Evolutionary conservation across 495 filamentous ascomycete genomes (phyloP).

Genomic region (Endocarpon pusillum): DNA sequence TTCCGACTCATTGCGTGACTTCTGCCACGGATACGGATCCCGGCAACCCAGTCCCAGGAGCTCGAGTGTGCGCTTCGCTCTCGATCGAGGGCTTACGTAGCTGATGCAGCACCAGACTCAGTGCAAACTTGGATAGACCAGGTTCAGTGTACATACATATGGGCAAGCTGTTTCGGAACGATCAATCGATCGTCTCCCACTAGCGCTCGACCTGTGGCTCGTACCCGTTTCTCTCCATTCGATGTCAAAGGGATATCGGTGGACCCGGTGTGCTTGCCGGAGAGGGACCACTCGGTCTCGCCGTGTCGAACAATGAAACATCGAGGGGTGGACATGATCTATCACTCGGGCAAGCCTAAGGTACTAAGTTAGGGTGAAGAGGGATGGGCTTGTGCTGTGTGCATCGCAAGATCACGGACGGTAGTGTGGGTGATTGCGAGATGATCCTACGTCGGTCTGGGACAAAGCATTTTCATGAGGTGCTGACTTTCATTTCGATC

Average conservation of each 20-base stretch:
- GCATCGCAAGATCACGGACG: not conserved
- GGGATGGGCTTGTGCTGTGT: not conserved
- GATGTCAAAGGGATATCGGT: slow-evolving; percentile 75
- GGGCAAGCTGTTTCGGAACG: slow-evolving; percentile 61
- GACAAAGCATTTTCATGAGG: not conserved
- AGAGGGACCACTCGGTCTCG: slow-evolving; percentile 95
- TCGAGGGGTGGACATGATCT: slow-evolving; percentile 46
- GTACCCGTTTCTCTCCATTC: slow-evolving; percentile 72
- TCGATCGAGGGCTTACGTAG: slow-evolving; percentile 74
- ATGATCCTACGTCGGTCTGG: too few relatives aligned
- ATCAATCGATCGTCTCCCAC: slow-evolving; percentile 76
- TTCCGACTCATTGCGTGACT: slow-evolving; percentile 22
- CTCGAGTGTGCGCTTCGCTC: slow-evolving; percentile 76
- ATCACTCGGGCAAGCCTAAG: too few relatives aligned
- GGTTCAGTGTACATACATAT: slow-evolving; percentile 36
- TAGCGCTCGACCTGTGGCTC: slow-evolving; percentile 63
- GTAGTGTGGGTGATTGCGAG: not conserved
- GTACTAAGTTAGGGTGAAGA: not conserved
- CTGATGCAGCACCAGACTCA: slow-evolving; percentile 15
- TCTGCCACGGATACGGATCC: slow-evolving; percentile 36
- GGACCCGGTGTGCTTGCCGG: slow-evolving; percentile 74
- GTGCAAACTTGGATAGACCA: slow-evolving; percentile 50
- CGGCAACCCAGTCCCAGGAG: slow-evolving; percentile 48
- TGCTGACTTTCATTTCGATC: not conserved
- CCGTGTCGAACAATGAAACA: slow-evolving; percentile 89